Base-by-base conservation (phyloP, 805 yeast species). In the Barnettozyma pratensis region DNA sequence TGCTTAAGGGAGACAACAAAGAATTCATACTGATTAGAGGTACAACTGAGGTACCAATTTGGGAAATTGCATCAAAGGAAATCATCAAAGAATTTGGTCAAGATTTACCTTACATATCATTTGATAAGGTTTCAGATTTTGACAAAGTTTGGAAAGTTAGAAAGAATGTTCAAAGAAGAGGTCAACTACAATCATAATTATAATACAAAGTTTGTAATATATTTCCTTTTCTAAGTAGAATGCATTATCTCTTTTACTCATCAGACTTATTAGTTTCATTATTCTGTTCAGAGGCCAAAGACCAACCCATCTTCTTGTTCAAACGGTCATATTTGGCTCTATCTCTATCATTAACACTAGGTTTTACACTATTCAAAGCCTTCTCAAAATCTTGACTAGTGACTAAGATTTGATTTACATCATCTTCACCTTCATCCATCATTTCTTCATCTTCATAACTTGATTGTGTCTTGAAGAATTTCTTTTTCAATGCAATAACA, bases 331-430 rank as follows among this genome's bases (percentile, higher is more conserved):
- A 91, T 60, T 83, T 86, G 39, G 71, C 58, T 53, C 97, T 76
- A 61, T 91, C 97, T 52, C 73, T 75, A 61, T 89, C 97, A 55
- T 90, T 83, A 5, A 92, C 99, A 63, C 96, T 86, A 1, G 98
- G 97, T 53, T 85, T 83, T 19, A 94, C 88, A 53, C 80, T 80
- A 32, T 71, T 70, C 51, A 94, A 75, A 0, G 98, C 97, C 8
- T 56, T 60, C 37, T 73, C 72, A 57, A 92, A 92, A 64, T 94
- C 96, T 1, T 69, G 74, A 48, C 62, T 63, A 0, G 83, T 77
- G 7, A 92, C 96, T 7, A 63, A 58, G 11, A 85, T 75, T 46
- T 66, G 62, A 14, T 66, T 68, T 14, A 62, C 57, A 65, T 71
- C 71, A 42, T 66, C 72, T 47, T 62, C 65, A 47, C 67, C 69